Evolutionary conservation across 495 filamentous ascomycete genomes (phyloP).

Genomic region (Collariella sp.): DNA sequence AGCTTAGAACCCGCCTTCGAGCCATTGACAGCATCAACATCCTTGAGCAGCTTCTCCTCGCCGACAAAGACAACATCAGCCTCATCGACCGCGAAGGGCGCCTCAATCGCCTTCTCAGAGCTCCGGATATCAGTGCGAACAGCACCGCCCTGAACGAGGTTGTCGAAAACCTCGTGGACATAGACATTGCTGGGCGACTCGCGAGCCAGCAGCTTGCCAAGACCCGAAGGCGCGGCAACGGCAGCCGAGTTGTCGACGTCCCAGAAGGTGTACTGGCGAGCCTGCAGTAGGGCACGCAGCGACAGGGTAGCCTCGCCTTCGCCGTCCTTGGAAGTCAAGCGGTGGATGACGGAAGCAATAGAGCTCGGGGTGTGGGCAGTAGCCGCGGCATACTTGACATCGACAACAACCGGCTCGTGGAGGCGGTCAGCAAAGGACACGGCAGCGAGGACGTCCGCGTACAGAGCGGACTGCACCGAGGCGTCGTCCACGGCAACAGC

Average conservation of each 20-base stretch:
- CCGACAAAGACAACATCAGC: conserved; percentile 75
- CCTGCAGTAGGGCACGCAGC: conserved; percentile 32
- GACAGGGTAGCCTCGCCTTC: conserved; percentile 41
- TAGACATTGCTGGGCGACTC: conserved; percentile 72
- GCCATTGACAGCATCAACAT: conserved; percentile 61
- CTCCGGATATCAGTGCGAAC: conserved; percentile 78
- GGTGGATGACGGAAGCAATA: conserved; percentile 45
- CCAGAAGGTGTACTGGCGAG: conserved; percentile 90
- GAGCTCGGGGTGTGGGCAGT: conserved; percentile 74
- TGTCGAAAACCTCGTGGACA: conserved; percentile 68
- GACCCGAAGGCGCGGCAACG: conserved; percentile 50
- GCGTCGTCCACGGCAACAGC: conserved; percentile 52
- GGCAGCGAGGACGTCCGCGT: conserved; percentile 78
- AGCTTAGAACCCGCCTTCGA: conserved; percentile 64
- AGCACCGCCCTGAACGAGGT: conserved; percentile 76
- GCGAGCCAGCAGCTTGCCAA: conserved; percentile 64
- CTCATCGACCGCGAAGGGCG: conserved; percentile 66
- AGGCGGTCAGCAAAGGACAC: conserved; percentile 64
- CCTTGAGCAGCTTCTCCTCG: conserved; percentile 66
- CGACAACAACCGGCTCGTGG: conserved; percentile 53
- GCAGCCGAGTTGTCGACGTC: conserved; percentile 69
- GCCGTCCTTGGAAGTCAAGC: conserved; percentile 55
- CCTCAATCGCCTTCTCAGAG: conserved; percentile 73
- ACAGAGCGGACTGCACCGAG: conserved; percentile 71
- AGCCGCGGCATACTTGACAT: conserved; percentile 82